Evolutionary conservation across 164 flowering plant species (phyloP), one percentile per base, ranked within the genome.

Genomic region (Stephania yunnanensis): DNA sequence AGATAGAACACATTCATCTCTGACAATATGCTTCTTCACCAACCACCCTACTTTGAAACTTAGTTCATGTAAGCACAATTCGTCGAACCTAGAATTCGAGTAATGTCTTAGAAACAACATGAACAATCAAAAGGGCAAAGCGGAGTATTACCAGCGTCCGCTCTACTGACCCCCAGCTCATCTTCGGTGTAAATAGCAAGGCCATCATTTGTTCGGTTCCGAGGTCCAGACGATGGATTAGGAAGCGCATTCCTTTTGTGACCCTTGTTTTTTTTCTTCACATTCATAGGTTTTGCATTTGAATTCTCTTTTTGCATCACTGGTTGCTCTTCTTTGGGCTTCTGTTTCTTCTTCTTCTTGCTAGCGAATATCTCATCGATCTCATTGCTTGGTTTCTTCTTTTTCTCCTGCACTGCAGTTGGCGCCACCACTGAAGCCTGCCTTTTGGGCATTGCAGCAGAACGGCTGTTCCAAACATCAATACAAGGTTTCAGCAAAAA

Each of bases 71-170:
- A n/a, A 15, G 19, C 42, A 58, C 6, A 6, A 58, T 6, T 15
- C 3, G 64, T 58, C 4, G 6, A 19, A 58, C n/a, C 64, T 4
- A 58, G 19, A 58, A 58, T 58, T 19, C n/a, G 13, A 12, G 20
- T 5, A 58, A 58, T 58, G 64, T 58, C 64, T 84, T 78, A 86
- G 68, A 87, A 88, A 75, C 92, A 87, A 80, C 94, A 90, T 53
- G 81, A 77, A 79, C 94, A 90, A 74, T 90, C 94, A 76, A 88
- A 90, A 63, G 90, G 93, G 72, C 93, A 90, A 69, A 87, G 83
- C 7, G 74, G 78, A 42, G 91, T 87, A 75, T 85, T 86, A 61
- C 94, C 92, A 74, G 88, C 87, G 73, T 86, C 83, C 9, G 84
- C 68, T 30, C 83, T 87, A 15, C 77, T 82, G 66, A 90, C n/a